These are phyloP conservation scores for Fusarium sp. DNA, from an alignment of 2,329 filamentous ascomycete species.

Conservation along the genomic window DNA sequence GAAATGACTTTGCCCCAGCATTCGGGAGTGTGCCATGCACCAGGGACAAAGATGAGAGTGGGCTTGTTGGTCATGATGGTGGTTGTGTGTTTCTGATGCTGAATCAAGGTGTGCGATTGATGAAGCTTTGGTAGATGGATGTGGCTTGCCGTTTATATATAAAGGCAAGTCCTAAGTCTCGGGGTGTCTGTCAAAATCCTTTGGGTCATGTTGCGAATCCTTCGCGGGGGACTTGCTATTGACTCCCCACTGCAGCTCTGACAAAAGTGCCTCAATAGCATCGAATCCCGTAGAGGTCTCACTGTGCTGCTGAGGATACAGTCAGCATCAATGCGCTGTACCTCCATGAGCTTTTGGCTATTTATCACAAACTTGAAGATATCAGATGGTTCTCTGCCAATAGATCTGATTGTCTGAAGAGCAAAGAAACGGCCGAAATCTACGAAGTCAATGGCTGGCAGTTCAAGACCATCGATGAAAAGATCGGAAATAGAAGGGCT, in stretches of 20 bases:
- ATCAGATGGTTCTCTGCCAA: accelerated
- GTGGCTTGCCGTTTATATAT: background rate
- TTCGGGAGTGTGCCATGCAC: constrained; percentile 58
- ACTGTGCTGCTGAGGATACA: background rate
- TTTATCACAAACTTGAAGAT: accelerated
- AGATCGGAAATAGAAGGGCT: background rate
- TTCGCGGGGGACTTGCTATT: background rate
- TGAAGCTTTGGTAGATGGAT: accelerated
- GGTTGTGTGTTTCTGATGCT: background rate
- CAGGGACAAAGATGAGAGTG: constrained; percentile 58
- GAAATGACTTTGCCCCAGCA: constrained; percentile 52
- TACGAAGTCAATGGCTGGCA: background rate
- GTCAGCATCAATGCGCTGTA: background rate
- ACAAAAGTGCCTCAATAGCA: background rate
- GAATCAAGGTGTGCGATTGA: accelerated
- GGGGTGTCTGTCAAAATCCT: background rate
- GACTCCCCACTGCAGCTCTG: background rate
- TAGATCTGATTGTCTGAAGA: accelerated
- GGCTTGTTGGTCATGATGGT: constrained; percentile 42
- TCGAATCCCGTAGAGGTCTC: no score
- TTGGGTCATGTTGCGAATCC: background rate
- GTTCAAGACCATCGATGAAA: no score
- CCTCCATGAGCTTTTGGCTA: background rate
- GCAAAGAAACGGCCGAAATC: accelerated
- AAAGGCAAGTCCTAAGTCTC: background rate